A percentile compares a stretch with the other conserved stretches of the same genome.
phyloP scores from a whole-genome alignment of 805 yeast genomes.

The Starmerella davenportii region DNA sequence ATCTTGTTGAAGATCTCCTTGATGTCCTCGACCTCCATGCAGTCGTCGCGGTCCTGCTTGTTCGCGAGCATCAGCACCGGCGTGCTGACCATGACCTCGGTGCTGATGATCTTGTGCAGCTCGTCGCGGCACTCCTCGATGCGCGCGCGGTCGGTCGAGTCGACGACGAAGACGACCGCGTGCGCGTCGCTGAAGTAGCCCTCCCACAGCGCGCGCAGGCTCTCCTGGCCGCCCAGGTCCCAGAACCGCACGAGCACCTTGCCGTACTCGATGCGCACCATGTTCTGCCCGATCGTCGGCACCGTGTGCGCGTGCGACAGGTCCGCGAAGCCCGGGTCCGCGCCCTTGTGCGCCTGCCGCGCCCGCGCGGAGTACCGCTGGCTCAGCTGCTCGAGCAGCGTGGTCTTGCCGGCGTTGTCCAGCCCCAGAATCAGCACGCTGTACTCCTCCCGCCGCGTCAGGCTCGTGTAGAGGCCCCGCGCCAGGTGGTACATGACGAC shows the following conservation, averaged over 20 bases:
- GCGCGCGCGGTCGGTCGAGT: constrained; percentile 69
- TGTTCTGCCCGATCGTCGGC: constrained; percentile 91
- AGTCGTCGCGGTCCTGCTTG: constrained; percentile 65
- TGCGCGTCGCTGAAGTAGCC: constrained; percentile 73
- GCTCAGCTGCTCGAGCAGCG: constrained; percentile 51
- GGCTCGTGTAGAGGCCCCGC: constrained; percentile 39
- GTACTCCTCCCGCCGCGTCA: constrained; percentile 49
- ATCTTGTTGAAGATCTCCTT: constrained; percentile 68
- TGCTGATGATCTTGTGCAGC: constrained; percentile 35
- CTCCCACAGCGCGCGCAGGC: constrained; percentile 72
- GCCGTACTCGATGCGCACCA: constrained; percentile 27
- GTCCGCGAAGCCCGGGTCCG: constrained; percentile 9
- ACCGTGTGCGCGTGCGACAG: constrained; percentile 32
- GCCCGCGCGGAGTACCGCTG: constrained; percentile 32
- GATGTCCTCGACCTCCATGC: constrained; percentile 58
- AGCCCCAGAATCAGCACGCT: constrained; percentile 70
- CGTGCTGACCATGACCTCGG: constrained; percentile 51
- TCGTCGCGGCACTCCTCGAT: constrained; percentile 66
- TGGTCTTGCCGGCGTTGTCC: constrained; percentile 93
- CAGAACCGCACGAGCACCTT: constrained; percentile 49
- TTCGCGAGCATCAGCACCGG: constrained; percentile 91
- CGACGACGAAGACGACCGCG: constrained; percentile 83
- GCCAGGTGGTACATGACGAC: constrained; percentile 61
- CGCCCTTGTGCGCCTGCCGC: constrained; percentile 18
- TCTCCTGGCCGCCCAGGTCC: constrained; percentile 93